These are phyloP conservation scores for Heimioporus retisporus DNA, from an alignment of 1,284 basidiomycete species.

Conservation along the genomic window DNA sequence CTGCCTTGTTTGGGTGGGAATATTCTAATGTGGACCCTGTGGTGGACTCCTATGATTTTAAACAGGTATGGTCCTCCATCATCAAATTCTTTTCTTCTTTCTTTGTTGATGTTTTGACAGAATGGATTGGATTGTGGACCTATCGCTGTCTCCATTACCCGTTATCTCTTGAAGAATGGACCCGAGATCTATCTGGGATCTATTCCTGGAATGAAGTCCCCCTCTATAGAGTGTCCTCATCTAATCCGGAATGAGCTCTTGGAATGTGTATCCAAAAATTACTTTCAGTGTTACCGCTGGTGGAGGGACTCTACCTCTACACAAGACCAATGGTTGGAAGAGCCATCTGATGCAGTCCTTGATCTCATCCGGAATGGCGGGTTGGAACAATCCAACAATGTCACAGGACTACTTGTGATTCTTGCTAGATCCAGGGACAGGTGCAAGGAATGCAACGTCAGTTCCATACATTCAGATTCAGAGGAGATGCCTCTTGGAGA, in stretches of 20 bases:
- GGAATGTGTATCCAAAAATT: background rate
- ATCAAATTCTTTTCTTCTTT: background rate
- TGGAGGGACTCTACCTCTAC: slow-evolving; percentile 3
- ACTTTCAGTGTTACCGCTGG: slow-evolving; percentile 11
- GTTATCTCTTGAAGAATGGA: slow-evolving; percentile 8
- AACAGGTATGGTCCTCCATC: slow-evolving; percentile 5
- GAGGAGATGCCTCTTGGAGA: no score
- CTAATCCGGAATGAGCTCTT: slow-evolving; percentile 1
- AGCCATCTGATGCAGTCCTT: slow-evolving; percentile 4
- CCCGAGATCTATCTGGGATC: slow-evolving; percentile 7
- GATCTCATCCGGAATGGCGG: slow-evolving; percentile 8
- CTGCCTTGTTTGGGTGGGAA: slow-evolving; percentile 17
- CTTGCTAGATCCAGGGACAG: slow-evolving; percentile 14
- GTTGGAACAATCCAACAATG: slow-evolving; percentile 3
- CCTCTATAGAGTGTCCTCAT: slow-evolving; percentile 10
- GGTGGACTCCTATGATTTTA: slow-evolving; percentile 10
- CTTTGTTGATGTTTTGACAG: background rate
- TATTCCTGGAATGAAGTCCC: background rate
- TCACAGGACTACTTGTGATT: background rate
- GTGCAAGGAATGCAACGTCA: slow-evolving; percentile 5
- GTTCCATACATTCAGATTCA: background rate
- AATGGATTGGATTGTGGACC: slow-evolving; percentile 20
- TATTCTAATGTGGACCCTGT: background rate
- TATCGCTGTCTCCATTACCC: slow-evolving; percentile 1
- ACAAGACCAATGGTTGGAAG: slow-evolving; percentile 7